phyloP scores from a whole-genome alignment of 768 basidiomycete species.

The Kockovaella imperatae region DNA sequence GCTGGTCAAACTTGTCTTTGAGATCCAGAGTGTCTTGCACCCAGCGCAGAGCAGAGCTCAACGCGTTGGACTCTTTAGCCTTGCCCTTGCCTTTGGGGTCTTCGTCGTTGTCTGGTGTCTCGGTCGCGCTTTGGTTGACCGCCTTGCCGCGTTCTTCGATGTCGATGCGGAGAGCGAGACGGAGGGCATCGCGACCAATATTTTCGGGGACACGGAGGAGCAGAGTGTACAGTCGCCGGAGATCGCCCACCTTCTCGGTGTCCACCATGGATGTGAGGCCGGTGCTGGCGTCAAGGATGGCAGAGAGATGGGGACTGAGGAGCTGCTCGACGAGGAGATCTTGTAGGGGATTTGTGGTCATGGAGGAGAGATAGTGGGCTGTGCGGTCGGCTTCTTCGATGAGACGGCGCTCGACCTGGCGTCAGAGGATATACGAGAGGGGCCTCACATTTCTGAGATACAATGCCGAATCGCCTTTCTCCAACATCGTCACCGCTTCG shows the following conservation, averaged over 20 bases:
- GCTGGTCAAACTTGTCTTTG: conserved; percentile 78
- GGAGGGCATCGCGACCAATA: conserved; percentile 59
- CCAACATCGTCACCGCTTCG: conserved; percentile 64
- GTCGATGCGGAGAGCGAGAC: conserved; percentile 62
- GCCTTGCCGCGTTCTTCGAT: conserved; percentile 65
- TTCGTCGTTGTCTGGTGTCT: conserved; percentile 15
- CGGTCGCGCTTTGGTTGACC: conserved; percentile 56
- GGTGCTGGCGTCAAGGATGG: conserved; percentile 65
- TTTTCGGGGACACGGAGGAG: conserved; percentile 57
- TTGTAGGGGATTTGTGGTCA: conserved; percentile 61
- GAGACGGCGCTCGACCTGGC: conserved; percentile 70
- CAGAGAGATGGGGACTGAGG: conserved; percentile 65
- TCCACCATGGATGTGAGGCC: conserved; percentile 86
- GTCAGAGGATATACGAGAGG: neutral
- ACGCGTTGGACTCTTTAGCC: conserved; percentile 47
- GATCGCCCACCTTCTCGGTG: conserved; percentile 63
- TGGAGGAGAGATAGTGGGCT: conserved; percentile 73
- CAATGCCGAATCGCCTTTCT: conserved; percentile 68
- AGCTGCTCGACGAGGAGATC: conserved; percentile 70
- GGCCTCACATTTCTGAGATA: conserved; percentile 67
- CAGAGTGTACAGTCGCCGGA: conserved; percentile 70
- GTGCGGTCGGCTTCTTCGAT: conserved; percentile 74
- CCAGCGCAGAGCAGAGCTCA: conserved; percentile 73
- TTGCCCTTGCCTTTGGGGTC: conserved; percentile 51
- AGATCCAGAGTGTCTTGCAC: conserved; percentile 82